Conservation (phyloP, 352 stramenopile genomes). For the Phytophthora quininea region DNA sequence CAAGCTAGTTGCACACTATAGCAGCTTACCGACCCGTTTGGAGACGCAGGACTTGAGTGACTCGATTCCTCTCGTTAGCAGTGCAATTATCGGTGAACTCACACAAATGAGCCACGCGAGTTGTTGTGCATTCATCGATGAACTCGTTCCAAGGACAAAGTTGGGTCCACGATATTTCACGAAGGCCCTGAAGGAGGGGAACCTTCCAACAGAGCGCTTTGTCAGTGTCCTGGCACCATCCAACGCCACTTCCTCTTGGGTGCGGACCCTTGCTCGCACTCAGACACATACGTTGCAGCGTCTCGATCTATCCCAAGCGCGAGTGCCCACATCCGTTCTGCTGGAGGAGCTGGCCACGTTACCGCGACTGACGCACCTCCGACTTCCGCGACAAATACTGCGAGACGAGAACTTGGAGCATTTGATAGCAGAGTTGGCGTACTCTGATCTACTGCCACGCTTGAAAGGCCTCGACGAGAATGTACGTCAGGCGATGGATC, state of each 20-base stretch:
- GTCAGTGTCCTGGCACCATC: constrained; percentile 64
- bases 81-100: constrained; percentile 31
- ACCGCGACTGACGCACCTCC: constrained; percentile 63
- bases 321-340: constrained; percentile 67
- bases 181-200: constrained; percentile 50
- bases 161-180: constrained; percentile 55
- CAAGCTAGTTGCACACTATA: constrained; percentile 47
- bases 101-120: no score
- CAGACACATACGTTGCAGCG: constrained; percentile 65
- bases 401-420: constrained; percentile 79
- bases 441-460: constrained; percentile 48
- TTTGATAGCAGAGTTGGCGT: constrained; percentile 71
- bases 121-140: constrained; percentile 16
- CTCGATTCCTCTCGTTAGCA: constrained; percentile 9
- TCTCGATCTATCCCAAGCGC: constrained; percentile 62
- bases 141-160: constrained; percentile 50
- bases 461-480: constrained; percentile 62
- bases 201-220: constrained; percentile 59
- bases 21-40: constrained; percentile 26
- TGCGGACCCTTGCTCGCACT: constrained; percentile 54
- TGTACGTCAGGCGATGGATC: constrained; percentile 68
- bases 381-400: constrained; percentile 65
- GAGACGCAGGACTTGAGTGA: constrained; percentile 21
- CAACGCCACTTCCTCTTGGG: constrained; percentile 65
- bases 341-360: constrained; percentile 61